Evolutionary conservation across 495 filamentous ascomycete species (phyloP), one percentile per base, ranked within the genome.

Genomic region (Trichoderma parareesei): DNA sequence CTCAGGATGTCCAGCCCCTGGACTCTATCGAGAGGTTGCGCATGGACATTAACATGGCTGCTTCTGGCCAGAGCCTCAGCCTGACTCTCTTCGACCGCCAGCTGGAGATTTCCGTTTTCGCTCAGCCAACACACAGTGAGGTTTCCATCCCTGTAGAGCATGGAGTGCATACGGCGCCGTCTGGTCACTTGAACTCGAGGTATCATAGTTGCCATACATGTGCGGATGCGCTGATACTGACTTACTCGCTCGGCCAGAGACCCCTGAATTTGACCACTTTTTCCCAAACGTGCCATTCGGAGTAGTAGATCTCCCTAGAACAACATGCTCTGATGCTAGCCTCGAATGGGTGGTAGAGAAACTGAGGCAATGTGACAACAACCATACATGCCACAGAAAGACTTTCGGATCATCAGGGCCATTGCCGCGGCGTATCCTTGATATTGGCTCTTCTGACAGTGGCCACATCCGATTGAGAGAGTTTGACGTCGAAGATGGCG

Each of bases 321-420:
- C 3, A 3, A 61, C 60, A 61, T 18, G 18, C 60, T 61, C 60
- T 37, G 38, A 61, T 16, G 38, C 60, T 43, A 61, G 60, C 33
- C n/a, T 61, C 18, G 7, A 40, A 18, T 61, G 60, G 61, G 42
- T 44, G 7, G 40, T 8, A 16, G 18, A 48, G 18, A 37, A 48
- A 20, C 61, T 63, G 6, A 20, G 18, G 18, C n/a, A 63, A 37
- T 63, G 61, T 33, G 42, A 37, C 61, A 40, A 43, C 61, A 44
- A 14, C 18, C 61, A 63, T 20, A 10, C 7, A 46, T 43, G 40
- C 38, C 10, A 16, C n/a, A 18, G 35, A 27, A 63, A 2, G 18
- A 16, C 16, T 14, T n/a, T 13, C 4, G 20, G 4, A 5, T 9
- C 14, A 48, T 5, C 61, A 33, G 14, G 3, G n/a, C 5, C 6